phyloP scores from a whole-genome alignment of 192 early-diverging fungal genomes.

The Coemansia sp. region DNA sequence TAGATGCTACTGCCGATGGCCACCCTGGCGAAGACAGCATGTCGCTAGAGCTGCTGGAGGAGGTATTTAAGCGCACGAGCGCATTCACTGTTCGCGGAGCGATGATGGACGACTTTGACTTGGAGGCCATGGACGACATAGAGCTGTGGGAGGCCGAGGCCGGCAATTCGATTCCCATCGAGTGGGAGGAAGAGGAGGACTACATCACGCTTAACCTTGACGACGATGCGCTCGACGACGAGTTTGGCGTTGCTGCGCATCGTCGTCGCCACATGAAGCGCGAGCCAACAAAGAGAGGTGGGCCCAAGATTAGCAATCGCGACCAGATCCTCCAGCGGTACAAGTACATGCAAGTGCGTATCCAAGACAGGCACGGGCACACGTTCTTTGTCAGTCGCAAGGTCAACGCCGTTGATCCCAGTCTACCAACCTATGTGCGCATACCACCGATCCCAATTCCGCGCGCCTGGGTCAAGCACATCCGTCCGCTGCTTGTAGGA shows the following conservation, averaged over 20 bases:
- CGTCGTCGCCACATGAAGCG: slow-evolving; percentile 51
- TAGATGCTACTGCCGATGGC: background rate
- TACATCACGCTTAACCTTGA: slow-evolving; percentile 64
- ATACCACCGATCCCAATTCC: slow-evolving; percentile 87
- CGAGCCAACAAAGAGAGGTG: slow-evolving; percentile 48
- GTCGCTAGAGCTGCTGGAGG: slow-evolving; percentile 81
- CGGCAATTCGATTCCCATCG: slow-evolving; percentile 70
- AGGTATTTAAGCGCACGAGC: slow-evolving; percentile 89
- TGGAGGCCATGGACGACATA: slow-evolving; percentile 59
- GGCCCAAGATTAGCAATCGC: slow-evolving; percentile 56
- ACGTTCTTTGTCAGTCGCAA: slow-evolving; percentile 87
- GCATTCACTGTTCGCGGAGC: slow-evolving; percentile 71
- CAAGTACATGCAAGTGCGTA: slow-evolving; percentile 86
- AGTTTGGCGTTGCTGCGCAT: slow-evolving; percentile 59
- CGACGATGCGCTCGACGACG: slow-evolving; percentile 80
- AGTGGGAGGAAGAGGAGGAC: slow-evolving; percentile 80
- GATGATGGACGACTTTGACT: slow-evolving; percentile 50
- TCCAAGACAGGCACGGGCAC: slow-evolving; percentile 84
- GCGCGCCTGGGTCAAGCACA: slow-evolving; percentile 84
- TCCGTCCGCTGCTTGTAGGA: slow-evolving; percentile 52
- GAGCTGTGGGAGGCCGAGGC: slow-evolving; percentile 83
- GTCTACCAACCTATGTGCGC: slow-evolving; percentile 85
- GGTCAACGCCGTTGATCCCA: slow-evolving; percentile 80
- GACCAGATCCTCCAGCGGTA: slow-evolving; percentile 80
- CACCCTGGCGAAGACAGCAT: slow-evolving; percentile 47